These are phyloP conservation scores for Daedaleopsis sinensis DNA, from an alignment of 768 basidiomycete genomes.

Conservation along the genomic window DNA sequence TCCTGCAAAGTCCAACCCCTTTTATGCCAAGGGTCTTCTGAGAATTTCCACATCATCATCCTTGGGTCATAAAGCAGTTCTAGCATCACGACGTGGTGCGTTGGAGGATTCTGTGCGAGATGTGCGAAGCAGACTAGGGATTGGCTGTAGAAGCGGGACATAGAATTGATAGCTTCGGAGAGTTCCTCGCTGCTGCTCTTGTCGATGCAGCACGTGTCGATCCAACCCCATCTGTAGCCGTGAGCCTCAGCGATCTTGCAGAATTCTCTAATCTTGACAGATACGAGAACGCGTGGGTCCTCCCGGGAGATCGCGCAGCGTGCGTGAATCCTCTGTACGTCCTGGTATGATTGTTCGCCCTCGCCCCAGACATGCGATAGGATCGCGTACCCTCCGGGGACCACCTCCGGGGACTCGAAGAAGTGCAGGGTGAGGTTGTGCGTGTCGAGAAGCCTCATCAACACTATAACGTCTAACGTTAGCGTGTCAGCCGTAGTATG, in stretches of 20 bases:
- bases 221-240: constrained; percentile 7
- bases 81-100: too few relatives aligned
- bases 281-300: background rate
- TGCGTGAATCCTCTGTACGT: background rate
- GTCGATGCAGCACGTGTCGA: constrained; percentile 15
- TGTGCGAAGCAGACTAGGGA: constrained; percentile 2
- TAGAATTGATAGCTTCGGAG: constrained; percentile 10
- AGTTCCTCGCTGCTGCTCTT: constrained; percentile 12
- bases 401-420: background rate
- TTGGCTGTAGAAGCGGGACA: constrained; percentile 5
- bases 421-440: background rate
- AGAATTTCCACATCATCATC: background rate
- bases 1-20: constrained; percentile 8
- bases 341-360: background rate
- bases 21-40: background rate
- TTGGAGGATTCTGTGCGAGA: background rate
- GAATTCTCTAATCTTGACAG: background rate
- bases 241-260: background rate
- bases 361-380: constrained; percentile 1
- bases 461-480: too few relatives aligned
- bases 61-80: too few relatives aligned
- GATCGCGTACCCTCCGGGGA: background rate
- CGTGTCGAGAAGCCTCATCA: background rate
- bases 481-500: too few relatives aligned
- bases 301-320: background rate